phyloP scores from a whole-genome alignment of 179 eudicot genomes.

The Actinidia polygama region DNA sequence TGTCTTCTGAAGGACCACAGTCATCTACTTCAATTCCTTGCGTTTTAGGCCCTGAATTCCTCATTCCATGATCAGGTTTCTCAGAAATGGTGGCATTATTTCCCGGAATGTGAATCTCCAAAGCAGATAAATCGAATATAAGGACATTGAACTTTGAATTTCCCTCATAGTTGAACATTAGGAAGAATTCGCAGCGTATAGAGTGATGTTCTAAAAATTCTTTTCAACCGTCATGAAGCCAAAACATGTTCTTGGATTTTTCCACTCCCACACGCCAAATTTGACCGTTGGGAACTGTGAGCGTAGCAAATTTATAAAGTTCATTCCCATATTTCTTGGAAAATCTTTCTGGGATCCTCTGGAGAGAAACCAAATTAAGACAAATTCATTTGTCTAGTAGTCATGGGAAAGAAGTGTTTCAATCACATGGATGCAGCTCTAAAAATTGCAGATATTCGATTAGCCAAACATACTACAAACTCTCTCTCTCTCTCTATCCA shows the following conservation, averaged over 20 bases:
- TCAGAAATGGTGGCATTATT: not conserved
- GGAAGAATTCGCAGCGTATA: slow-evolving; percentile 8
- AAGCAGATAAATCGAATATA: slow-evolving; percentile 24
- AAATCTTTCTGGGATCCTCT: slow-evolving; percentile 31
- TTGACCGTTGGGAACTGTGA: slow-evolving; percentile 18
- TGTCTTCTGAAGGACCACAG: not conserved
- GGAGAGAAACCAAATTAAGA: slow-evolving; percentile 12
- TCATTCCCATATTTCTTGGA: slow-evolving; percentile 15
- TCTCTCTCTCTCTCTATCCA: too few species aligned
- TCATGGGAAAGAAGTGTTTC: not conserved
- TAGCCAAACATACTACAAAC: too few species aligned
- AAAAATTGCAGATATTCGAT: not conserved
- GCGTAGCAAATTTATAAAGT: slow-evolving; percentile 8
- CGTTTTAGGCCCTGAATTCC: not conserved
- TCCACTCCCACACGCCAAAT: slow-evolving; percentile 14
- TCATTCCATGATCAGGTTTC: not conserved
- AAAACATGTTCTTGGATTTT: slow-evolving; percentile 19
- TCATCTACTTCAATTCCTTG: not conserved
- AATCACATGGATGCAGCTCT: not conserved
- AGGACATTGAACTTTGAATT: slow-evolving; percentile 23
- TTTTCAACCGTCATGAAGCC: slow-evolving; percentile 30
- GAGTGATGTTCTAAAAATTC: slow-evolving; percentile 19
- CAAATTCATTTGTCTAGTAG: not conserved
- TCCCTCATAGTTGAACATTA: slow-evolving; percentile 26
- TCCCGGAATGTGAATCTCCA: slow-evolving; percentile 22